Evolutionary conservation across 805 yeast species (phyloP), one percentile per base, ranked within the genome.

Genomic region (Candida verbasci): DNA sequence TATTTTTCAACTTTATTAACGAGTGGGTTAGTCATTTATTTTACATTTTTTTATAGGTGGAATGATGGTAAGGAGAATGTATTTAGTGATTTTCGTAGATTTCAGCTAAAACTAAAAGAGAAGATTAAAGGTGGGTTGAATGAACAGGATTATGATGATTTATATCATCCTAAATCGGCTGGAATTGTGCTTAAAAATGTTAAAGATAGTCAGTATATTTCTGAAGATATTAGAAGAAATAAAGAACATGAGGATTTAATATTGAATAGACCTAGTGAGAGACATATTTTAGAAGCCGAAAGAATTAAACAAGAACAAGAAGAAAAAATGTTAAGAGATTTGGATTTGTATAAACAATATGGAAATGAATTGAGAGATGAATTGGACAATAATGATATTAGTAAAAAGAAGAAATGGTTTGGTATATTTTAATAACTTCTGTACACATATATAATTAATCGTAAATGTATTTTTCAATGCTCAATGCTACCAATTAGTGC

Each of bases 1-100:
- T 58, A 74, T 55, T 70, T 81, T 17, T 80, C 82, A 0, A 68
- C 70, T 26, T 50, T 73, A 7, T 47, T 77, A 22, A 72, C 76
- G 6, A 62, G 67, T 22, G 68, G 74, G 0, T 56, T 82, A 6
- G 58, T 75, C 17, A 53, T 74, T 1, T 82, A 80, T 48, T 78
- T 79, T 16, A 72, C 82, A 2, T 86, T 86, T 54, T 80, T 85
- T 60, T 75, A 80, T 55, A 65, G 87, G 35, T 86, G 95, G 95
- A 85, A 86, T 51, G 93, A 86, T 40, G 88, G 88, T 3, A 74
- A 75, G 44, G 91, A 86, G 39, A 80, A 86, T 49, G 78, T 82
- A 6, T 78, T 86, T 58, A 72, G 86, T 9, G 77, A 73, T 27
- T 77, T 83, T 34, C 78, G 85, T 55, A 58, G 91, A 34, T 55